Evolutionary conservation across 2,329 filamentous ascomycete species (phyloP).

Genomic region (Cyclaneusma minus): DNA sequence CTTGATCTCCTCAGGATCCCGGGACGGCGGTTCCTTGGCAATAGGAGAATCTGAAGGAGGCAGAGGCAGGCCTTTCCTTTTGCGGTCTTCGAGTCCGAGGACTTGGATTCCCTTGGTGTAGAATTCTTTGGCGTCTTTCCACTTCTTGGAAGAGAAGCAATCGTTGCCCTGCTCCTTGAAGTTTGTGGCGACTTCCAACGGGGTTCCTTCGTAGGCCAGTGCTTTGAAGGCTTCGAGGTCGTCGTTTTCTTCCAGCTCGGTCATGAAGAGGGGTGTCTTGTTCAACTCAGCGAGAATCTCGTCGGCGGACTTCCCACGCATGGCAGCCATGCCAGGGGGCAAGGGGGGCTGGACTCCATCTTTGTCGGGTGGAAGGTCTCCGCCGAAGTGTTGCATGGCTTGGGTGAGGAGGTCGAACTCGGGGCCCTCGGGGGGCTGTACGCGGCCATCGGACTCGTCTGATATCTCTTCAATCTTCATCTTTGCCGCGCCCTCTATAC

Average conservation of each 20-base stretch:
- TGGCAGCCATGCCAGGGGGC: constrained; percentile 41
- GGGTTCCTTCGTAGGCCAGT: constrained; percentile 82
- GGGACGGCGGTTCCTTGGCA: constrained; percentile 24
- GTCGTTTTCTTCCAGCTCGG: constrained; percentile 70
- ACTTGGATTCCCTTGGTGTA: constrained; percentile 77
- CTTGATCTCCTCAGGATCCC: constrained; percentile 26
- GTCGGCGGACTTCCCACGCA: constrained; percentile 38
- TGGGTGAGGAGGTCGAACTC: constrained; percentile 14
- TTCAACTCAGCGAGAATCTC: constrained; percentile 51
- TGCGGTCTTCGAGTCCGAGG: constrained; percentile 46
- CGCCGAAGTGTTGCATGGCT: constrained; percentile 17
- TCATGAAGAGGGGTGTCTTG: constrained; percentile 86
- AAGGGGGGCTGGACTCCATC: constrained; percentile 18
- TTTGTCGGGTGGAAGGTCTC: constrained; percentile 8
- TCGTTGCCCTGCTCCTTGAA: constrained; percentile 94
- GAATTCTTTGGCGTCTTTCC: constrained; percentile 76
- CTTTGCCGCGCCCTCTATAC: no score
- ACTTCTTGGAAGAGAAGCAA: constrained; percentile 56
- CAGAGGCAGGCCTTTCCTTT: constrained; percentile 25
- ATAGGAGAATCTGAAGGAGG: no score
- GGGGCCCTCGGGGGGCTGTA: constrained; percentile 6
- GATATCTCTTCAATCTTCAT: constrained; percentile 17
- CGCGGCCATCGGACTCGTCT: constrained; percentile 6
- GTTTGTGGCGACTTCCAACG: constrained; percentile 63
- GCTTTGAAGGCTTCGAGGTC: constrained; percentile 78